Evolutionary conservation across 345 rosid genomes (phyloP).

Genomic region (Corchorus capsularis): DNA sequence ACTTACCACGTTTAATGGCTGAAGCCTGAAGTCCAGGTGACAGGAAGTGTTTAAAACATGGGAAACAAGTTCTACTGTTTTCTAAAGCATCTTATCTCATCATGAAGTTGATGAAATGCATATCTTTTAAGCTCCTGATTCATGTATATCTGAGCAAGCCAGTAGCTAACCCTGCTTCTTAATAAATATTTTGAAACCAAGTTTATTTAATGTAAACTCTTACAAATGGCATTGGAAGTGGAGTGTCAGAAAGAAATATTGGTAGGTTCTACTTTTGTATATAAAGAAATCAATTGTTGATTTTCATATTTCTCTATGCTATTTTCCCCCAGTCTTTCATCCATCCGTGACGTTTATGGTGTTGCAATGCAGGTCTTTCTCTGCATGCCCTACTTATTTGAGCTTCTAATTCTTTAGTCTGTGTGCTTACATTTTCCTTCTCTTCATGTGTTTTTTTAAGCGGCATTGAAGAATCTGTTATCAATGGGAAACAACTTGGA

Average conservation of each 20-base stretch:
- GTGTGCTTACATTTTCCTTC: not conserved
- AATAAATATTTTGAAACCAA: not conserved
- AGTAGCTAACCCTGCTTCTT: not conserved
- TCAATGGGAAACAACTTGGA: conserved; percentile 50
- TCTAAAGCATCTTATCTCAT: not conserved
- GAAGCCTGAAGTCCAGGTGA: no score
- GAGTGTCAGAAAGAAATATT: not conserved
- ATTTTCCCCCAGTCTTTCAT: not conserved
- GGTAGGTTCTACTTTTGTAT: not conserved
- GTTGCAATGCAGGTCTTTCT: no score
- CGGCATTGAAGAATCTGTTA: conserved; percentile 58
- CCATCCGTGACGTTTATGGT: no score
- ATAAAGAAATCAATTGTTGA: not conserved
- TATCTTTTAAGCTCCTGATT: not conserved
- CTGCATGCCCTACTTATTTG: not conserved
- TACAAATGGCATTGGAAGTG: not conserved
- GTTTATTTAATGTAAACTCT: not conserved
- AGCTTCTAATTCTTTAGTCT: conserved; percentile 9
- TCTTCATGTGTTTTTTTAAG: conserved; percentile 38
- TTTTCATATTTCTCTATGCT: not conserved
- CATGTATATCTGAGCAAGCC: not conserved
- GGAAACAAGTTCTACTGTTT: not conserved
- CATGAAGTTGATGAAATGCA: not conserved
- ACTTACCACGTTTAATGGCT: not conserved
- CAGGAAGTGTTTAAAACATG: not conserved